Percentiles rank a stretch among this genome's conserved stretches.
Conservation (phyloP, 805 yeast species). For the Suhomyces pyralidae region DNA sequence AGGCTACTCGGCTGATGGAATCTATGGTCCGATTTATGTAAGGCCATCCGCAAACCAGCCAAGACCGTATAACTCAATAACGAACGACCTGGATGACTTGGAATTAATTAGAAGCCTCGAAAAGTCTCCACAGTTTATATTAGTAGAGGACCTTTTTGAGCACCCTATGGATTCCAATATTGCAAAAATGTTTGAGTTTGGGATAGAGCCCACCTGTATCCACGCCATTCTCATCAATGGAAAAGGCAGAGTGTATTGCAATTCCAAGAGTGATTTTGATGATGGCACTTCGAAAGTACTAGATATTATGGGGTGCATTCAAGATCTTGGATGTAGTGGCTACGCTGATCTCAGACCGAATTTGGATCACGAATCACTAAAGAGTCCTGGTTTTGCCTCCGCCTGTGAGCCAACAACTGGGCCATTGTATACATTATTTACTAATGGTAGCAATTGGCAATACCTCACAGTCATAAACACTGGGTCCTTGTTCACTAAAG, state of each 20-base stretch:
- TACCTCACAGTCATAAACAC: constrained; percentile 28
- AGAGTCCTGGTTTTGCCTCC: constrained; percentile 23
- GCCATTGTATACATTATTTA: constrained; percentile 17
- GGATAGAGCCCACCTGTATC: constrained; percentile 34
- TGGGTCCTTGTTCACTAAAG: constrained; percentile 34
- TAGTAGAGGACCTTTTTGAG: constrained; percentile 42
- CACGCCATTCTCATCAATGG: constrained; percentile 30
- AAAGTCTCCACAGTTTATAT: constrained; percentile 19
- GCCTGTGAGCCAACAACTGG: constrained; percentile 19
- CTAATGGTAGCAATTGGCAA: constrained; percentile 20
- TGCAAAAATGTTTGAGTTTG: constrained; percentile 29
- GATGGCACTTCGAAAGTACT: constrained; percentile 6
- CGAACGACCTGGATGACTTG: constrained; percentile 22
- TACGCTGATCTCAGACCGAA: constrained; percentile 8
- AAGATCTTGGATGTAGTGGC: constrained; percentile 12
- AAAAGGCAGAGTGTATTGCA: constrained; percentile 25
- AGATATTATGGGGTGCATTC: constrained; percentile 22
- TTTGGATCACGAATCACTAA: constrained; percentile 17
- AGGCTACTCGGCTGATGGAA: constrained; percentile 48
- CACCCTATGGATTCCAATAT: constrained; percentile 31
- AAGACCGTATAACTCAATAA: constrained; percentile 32
- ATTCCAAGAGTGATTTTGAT: constrained; percentile 7
- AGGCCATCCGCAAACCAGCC: constrained; percentile 29
- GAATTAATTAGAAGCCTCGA: constrained; percentile 26
- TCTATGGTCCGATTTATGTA: constrained; percentile 45